These are phyloP conservation scores for Tilletia walkeri DNA, from an alignment of 1,284 basidiomycete species.

Conservation along the genomic window DNA sequence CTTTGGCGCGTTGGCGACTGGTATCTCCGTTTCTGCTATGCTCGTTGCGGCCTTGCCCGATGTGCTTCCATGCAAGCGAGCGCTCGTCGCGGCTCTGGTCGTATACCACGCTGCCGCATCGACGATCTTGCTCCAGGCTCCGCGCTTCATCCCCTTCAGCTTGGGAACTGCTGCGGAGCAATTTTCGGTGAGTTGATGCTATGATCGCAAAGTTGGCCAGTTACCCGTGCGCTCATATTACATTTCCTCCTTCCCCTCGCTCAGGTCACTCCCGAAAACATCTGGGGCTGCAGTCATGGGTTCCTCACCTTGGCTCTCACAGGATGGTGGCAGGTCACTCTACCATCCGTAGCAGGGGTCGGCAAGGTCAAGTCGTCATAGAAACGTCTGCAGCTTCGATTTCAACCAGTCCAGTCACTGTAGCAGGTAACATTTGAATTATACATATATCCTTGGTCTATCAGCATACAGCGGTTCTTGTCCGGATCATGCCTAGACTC, in stretches of 20 bases:
- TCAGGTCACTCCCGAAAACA: slow-evolving; percentile 35
- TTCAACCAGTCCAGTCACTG: too few relatives aligned
- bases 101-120: slow-evolving; percentile 73
- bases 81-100: slow-evolving; percentile 71
- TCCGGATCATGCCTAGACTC: too few relatives aligned
- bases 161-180: slow-evolving; percentile 66
- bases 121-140: slow-evolving; percentile 71
- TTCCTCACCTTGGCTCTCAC: slow-evolving; percentile 33
- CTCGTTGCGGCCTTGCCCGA: slow-evolving; percentile 59
- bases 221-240: too few relatives aligned
- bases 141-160: slow-evolving; percentile 72
- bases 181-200: slow-evolving; percentile 37
- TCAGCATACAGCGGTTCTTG: too few relatives aligned
- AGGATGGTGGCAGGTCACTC: slow-evolving; percentile 54
- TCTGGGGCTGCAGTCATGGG: slow-evolving; percentile 35
- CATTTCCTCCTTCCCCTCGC: slow-evolving; percentile 11
- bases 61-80: slow-evolving; percentile 78
- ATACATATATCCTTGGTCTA: too few relatives aligned
- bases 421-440: too few relatives aligned
- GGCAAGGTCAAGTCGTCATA: slow-evolving; percentile 7
- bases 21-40: slow-evolving; percentile 30
- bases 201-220: too few relatives aligned
- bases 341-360: background rate
- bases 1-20: slow-evolving; percentile 24
- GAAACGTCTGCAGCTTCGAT: too few relatives aligned